These are phyloP conservation scores for Warburgia ugandensis DNA, from an alignment of 164 flowering plant species.

Conservation along the genomic window DNA sequence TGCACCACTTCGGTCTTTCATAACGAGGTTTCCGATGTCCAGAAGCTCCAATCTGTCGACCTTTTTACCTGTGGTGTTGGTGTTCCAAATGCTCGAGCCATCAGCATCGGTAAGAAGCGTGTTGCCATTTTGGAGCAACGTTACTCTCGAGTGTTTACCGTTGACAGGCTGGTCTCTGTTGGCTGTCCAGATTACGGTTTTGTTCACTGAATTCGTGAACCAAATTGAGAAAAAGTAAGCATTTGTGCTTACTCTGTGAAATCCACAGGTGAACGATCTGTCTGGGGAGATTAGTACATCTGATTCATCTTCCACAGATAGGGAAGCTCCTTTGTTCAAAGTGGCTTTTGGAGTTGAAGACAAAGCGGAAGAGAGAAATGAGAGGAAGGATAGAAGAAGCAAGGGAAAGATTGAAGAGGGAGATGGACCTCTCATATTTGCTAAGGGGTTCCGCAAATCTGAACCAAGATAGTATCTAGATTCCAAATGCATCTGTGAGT, in stretches of 20 bases:
- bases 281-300: slow-evolving; percentile 14
- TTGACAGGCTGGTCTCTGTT: slow-evolving; percentile 16
- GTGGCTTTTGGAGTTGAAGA: not conserved
- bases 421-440: too few relatives aligned
- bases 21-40: slow-evolving; percentile 12
- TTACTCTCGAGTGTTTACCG: slow-evolving; percentile 7
- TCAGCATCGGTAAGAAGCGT: slow-evolving; percentile 9
- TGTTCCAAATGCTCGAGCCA: slow-evolving; percentile 11
- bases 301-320: slow-evolving; percentile 10
- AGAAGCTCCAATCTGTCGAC: slow-evolving; percentile 10
- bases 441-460: too few relatives aligned
- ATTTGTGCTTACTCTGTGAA: slow-evolving; percentile 15
- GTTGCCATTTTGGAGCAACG: slow-evolving; percentile 3
- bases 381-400: not conserved
- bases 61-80: slow-evolving; percentile 4
- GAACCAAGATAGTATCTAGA: too few relatives aligned
- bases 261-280: slow-evolving; percentile 14
- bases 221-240: slow-evolving; percentile 18
- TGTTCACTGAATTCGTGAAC: slow-evolving; percentile 15
- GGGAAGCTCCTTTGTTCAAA: slow-evolving; percentile 12
- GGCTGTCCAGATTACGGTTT: slow-evolving; percentile 17
- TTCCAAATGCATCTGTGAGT: too few relatives aligned
- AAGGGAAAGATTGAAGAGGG: too few relatives aligned
- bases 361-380: not conserved
- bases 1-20: slow-evolving; percentile 3